These are phyloP conservation scores for Neonectria ditissima DNA, from an alignment of 2,329 filamentous ascomycete genomes.

Conservation along the genomic window DNA sequence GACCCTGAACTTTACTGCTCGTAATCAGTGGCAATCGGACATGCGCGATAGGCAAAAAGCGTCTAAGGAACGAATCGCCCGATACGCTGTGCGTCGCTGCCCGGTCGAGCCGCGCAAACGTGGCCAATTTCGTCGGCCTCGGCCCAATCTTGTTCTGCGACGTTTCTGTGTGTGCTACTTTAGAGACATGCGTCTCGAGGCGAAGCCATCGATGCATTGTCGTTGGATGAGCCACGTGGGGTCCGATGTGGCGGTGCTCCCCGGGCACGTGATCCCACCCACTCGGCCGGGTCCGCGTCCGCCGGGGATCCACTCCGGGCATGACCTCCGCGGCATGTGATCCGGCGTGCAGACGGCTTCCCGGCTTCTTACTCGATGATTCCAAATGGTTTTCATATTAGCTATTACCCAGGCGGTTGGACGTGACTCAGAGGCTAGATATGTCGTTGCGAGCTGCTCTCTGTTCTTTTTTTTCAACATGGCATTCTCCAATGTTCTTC, in stretches of 20 bases:
- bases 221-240: conserved; percentile 40
- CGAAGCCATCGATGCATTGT: conserved; percentile 28
- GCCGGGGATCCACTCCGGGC: conserved; percentile 40
- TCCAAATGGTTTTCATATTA: conserved; percentile 5
- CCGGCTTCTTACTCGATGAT: conserved; percentile 30
- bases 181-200: conserved; percentile 34
- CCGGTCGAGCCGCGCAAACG: conserved; percentile 14
- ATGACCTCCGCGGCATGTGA: conserved; percentile 39
- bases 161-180: conserved; percentile 29
- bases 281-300: conserved; percentile 41
- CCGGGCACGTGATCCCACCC: conserved; percentile 19
- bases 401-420: conserved; percentile 3
- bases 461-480: neutral
- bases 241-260: conserved; percentile 34
- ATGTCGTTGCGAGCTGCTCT: neutral
- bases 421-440: conserved; percentile 18
- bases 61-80: neutral
- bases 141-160: conserved; percentile 21
- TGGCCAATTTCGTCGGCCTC: conserved; percentile 7
- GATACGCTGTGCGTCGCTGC: conserved; percentile 4
- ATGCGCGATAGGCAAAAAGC: conserved; percentile 5
- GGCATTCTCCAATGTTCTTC: conserved; percentile 5
- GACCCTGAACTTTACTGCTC: neutral
- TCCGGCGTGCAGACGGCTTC: conserved; percentile 35
- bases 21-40: conserved; percentile 20